Base-by-base conservation (phyloP, 371 early-diverging fungal species). In the Parasitella parasitica region DNA sequence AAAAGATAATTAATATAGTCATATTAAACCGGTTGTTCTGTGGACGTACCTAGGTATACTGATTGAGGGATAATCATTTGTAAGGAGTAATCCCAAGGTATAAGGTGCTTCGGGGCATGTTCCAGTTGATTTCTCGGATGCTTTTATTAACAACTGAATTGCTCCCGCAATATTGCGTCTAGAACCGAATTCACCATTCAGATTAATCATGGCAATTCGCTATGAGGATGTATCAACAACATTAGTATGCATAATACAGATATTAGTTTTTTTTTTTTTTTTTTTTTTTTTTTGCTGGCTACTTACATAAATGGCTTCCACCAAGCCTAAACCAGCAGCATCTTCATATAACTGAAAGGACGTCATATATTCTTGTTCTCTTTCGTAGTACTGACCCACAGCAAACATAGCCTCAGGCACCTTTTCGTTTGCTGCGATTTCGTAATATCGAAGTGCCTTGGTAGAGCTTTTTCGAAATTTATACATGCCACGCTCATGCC, bases 291-390 rank as follows among this genome's bases (percentile, higher is more conserved):
- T n/a, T n/a, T 41, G 3, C 12, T 41, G 3, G 2, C 18, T 18
- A 26, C 60, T 67, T 85, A 88, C 86, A 64, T 86, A 88, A 75
- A 89, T 82, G 34, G 89, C 86, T 67, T 86, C 73, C 34, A 86
- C 83, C 59, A 86, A 75, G 56, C 89, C 84, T 56, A 86, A 62
- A 67, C 84, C 80, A 3, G 92, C 90, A 5, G 92, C 89, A 69
- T 89, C 86, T 70, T 87, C 85, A 73, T 89, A 92, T 52, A 87
- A 81, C 60, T 86, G 83, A n/a, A 91, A 80, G 0, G 94, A 87
- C 53, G 84, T 82, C 59, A 78, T 78, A 53, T 71, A 72, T 63
- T 86, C 83, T 68, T 81, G 82, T 57, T 84, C 81, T 52, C 78
- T 73, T 69, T 94, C 94, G 22, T 67, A 62, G 18, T 59, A 58